Base-by-base conservation (phyloP, 352 stramenopile genomes). In the Globisporangium alternatum region DNA sequence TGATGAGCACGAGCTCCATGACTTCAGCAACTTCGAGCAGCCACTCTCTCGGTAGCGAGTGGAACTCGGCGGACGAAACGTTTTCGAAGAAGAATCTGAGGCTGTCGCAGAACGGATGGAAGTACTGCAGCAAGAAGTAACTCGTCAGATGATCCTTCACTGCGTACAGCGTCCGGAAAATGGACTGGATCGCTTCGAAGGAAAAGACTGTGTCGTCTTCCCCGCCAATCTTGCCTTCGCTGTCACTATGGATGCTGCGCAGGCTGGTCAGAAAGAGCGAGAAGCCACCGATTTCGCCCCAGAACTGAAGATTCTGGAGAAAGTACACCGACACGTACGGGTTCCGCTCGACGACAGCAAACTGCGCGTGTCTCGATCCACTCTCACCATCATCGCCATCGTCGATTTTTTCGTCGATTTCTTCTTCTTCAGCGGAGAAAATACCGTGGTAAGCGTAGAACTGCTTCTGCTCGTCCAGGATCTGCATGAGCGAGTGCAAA, bases 11-110 rank as follows among this genome's bases (percentile, higher is more conserved):
- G 35, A 90, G 49, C 48, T 90, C 79, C 51, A 89, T 68, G 2
- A 91, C 74, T 31, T 91, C 77, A 9, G 81, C 72, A 2, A 87
- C 59, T 58, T 93, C 84, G 22, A 85, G 43, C 28, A 90, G 30
- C 15, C 70, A 68, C 9, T 90, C 81, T 12, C 81, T 74, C n/a
- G 74, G 65, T 3, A 86, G 8, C 10, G 48, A n/a, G 3, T 70
- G 60, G 31, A 93, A 76, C 5, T 86, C 71, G 1, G 35, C 33
- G 0, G 71, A 17, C 12, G 56, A 41, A 6, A 84, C 28, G 0
- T 43, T 68, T 10, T 22, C 15, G 15, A 90, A 35, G 35, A 81
- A 83, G 7, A 47, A 47, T 0, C 66, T 60, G 0, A 81, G 66
- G 0, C 71, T 66, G 17, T 75, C 62, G 6, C 63, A 64, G 3